Evolutionary conservation across 352 stramenopile genomes (phyloP).

Genomic region (Stephanocyclus meneghinianus): DNA sequence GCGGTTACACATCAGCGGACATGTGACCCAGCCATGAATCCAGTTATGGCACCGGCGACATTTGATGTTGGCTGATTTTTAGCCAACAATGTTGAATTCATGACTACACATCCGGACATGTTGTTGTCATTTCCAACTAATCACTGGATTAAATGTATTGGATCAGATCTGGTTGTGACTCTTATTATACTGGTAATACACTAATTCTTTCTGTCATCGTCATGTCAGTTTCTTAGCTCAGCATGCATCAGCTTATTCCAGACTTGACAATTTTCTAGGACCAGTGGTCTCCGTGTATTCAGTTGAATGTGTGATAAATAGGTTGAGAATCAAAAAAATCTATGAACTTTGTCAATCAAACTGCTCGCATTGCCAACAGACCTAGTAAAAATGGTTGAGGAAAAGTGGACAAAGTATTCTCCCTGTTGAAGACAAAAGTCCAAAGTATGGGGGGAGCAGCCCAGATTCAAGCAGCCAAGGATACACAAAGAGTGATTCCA

Average conservation of each 20-base stretch:
- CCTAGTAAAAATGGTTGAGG: conserved; percentile 59
- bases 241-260: background rate
- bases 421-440: conserved; percentile 64
- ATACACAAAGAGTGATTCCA: conserved; percentile 55
- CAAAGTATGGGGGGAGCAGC: conserved; percentile 54
- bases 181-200: no score
- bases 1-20: no score
- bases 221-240: background rate
- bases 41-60: no score
- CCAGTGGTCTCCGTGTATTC: conserved; percentile 8
- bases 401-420: conserved; percentile 62
- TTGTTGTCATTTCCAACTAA: no score
- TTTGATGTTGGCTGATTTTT: no score
- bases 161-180: no score
- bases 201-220: background rate
- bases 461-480: conserved; percentile 65
- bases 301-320: conserved; percentile 47
- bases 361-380: conserved; percentile 61
- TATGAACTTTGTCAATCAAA: conserved; percentile 55
- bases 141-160: no score
- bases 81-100: no score
- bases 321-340: conserved; percentile 18
- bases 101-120: no score
- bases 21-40: no score
- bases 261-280: background rate